phyloP scores from a whole-genome alignment of 306 rosid genomes.

The Quercus berberidifolia region DNA sequence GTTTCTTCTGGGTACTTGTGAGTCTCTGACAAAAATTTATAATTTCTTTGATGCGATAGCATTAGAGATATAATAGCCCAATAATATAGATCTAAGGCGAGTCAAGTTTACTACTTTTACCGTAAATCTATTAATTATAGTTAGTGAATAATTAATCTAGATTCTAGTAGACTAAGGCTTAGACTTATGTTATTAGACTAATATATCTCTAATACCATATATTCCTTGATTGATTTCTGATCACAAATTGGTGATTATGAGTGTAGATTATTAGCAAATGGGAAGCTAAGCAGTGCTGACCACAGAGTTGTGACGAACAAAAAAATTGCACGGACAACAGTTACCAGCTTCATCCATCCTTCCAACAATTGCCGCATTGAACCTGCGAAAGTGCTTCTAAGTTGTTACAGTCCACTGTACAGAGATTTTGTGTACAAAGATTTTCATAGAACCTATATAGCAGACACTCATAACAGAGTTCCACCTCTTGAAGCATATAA shows the following conservation, averaged over 20 bases:
- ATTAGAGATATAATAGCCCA: too few species aligned
- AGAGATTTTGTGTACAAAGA: constrained; percentile 12
- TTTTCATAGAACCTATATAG: constrained; percentile 1
- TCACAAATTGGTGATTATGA: not conserved
- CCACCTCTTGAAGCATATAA: constrained; percentile 17
- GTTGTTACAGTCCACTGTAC: not conserved
- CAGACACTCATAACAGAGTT: constrained; percentile 3
- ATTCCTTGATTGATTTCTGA: too few species aligned
- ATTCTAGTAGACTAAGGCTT: too few species aligned
- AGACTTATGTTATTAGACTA: too few species aligned
- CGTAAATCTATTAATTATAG: too few species aligned
- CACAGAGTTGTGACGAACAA: constrained; percentile 23
- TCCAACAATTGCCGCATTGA: constrained; percentile 8
- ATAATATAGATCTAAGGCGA: too few species aligned
- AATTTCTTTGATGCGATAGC: too few species aligned
- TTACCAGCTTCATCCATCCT: constrained; percentile 19
- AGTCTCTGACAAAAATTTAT: too few species aligned
- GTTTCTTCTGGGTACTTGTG: too few species aligned
- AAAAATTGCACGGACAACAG: not conserved
- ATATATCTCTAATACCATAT: too few species aligned
- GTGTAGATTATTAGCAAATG: constrained; percentile 19
- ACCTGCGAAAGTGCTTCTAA: constrained; percentile 17
- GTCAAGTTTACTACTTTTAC: too few species aligned
- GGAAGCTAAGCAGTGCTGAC: constrained; percentile 23
- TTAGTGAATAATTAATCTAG: too few species aligned